Conservation (phyloP, 2,329 filamentous ascomycete species). For the Pseudogymnoascus sp. region DNA sequence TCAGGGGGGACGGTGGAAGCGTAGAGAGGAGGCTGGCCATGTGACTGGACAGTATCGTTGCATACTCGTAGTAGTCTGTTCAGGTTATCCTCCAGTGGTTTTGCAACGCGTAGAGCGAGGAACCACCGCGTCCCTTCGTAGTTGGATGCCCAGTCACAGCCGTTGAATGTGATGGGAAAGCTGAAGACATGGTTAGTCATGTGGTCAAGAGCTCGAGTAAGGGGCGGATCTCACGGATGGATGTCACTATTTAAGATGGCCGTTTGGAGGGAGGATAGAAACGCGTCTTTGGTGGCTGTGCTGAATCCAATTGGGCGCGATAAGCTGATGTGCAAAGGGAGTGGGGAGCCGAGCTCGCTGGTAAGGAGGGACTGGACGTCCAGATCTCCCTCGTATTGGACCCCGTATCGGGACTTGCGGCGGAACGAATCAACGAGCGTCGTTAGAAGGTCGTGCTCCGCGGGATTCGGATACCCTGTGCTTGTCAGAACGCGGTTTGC, state of each 20-base stretch:
- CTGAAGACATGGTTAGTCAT: conserved; percentile 18
- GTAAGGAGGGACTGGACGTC: conserved; percentile 59
- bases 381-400: conserved; percentile 26
- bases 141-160: conserved; percentile 57
- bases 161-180: conserved; percentile 30
- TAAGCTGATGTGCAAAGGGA: conserved; percentile 84
- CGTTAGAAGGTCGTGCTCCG: conserved; percentile 41
- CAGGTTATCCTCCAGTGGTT: conserved; percentile 43
- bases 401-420: background rate
- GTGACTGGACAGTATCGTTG: conserved; percentile 52
- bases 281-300: conserved; percentile 62
- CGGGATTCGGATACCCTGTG: conserved; percentile 45
- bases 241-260: conserved; percentile 36
- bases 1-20: conserved; percentile 18
- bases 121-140: conserved; percentile 67
- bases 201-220: conserved; percentile 1
- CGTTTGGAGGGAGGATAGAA: conserved; percentile 47
- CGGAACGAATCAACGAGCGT: conserved; percentile 35
- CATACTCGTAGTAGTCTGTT: conserved; percentile 54
- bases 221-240: conserved; percentile 33
- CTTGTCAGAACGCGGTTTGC: conserved; percentile 18
- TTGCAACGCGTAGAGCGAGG: conserved; percentile 59
- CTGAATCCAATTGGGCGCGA: conserved; percentile 70
- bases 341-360: conserved; percentile 66
- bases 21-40: conserved; percentile 66